Evolutionary conservation across 1,284 basidiomycete genomes (phyloP).

Genomic region (Sphagnurus paluster): DNA sequence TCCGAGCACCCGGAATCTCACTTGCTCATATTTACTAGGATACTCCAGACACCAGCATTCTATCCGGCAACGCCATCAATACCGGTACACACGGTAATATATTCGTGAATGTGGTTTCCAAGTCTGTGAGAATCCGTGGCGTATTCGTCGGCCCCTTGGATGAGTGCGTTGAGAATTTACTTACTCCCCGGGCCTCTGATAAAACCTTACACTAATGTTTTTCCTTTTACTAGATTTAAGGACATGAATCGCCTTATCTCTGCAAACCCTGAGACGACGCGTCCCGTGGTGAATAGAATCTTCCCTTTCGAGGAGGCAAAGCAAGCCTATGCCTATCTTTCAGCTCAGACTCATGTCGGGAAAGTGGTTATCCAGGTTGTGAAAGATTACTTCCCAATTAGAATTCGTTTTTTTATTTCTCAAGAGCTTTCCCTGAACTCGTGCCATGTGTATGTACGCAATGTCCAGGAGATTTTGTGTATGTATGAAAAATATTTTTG

Average conservation of each 20-base stretch:
- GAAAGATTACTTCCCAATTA: too few relatives aligned
- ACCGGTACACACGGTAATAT: conserved; percentile 7
- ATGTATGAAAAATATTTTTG: too few relatives aligned
- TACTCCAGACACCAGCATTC: background rate
- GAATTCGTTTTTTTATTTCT: too few relatives aligned
- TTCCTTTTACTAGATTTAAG: conserved; percentile 40
- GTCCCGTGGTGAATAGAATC: conserved; percentile 49
- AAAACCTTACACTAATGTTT: background rate
- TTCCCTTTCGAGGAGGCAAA: conserved; percentile 48
- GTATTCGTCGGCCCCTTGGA: conserved; percentile 33
- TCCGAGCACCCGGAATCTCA: too few relatives aligned
- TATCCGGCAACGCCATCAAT: background rate
- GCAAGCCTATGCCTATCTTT: conserved; percentile 45
- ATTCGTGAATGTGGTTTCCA: conserved; percentile 13
- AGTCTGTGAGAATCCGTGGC: conserved; percentile 29
- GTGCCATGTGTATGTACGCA: too few relatives aligned
- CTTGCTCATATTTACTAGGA: too few relatives aligned
- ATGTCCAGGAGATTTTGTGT: too few relatives aligned
- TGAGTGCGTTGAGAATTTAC: conserved; percentile 26
- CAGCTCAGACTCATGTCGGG: conserved; percentile 44
- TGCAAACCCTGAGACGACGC: conserved; percentile 37
- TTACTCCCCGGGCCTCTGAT: background rate
- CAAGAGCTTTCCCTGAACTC: too few relatives aligned
- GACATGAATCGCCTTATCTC: conserved; percentile 46
- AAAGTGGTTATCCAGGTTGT: conserved; percentile 48